Evolutionary conservation across 2,329 filamentous ascomycete species (phyloP), one percentile per base, ranked within the genome.

Genomic region (Pseudogymnoascus sp.): DNA sequence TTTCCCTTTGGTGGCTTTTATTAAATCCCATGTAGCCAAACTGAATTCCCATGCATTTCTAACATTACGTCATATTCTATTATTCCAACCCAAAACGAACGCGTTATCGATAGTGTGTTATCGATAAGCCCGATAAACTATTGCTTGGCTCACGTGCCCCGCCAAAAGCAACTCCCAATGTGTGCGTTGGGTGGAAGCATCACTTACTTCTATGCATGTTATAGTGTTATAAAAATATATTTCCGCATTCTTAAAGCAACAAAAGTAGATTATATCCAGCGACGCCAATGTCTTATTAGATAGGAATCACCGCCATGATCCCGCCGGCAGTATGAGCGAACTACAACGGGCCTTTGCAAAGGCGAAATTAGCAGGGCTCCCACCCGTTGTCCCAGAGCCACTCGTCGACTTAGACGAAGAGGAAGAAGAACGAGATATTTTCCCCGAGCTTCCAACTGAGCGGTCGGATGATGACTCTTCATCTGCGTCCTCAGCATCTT

Each of bases 271-370:
- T 12, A 33, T 33, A 55, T 19, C 22, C 9, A 19, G 28, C 28
- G 8, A n/a, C 2, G n/a, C 14, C 8, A 19, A 52, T 52, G 49
- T 33, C 49, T 33, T 22, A 55, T 33, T 55, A 55, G 28, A 55
- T 55, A 55, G n/a, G n/a, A 11, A 22, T 33, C 8, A 35, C 41
- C 49, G 28, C 61, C 55, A 60, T 60, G 36, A 55, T 39, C 61
- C 28, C 45, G 30, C 36, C 36, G 3, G 38, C 71, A 75, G 60
- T 65, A 95, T 95, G 91, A 93, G 90, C 73, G 87, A 92, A 69
- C 82, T 93, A 64, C 90, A 92, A 74, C 87, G 86, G 74, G 82
- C 86, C 63, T 93, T 91, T 79, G 88, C 87, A 65, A 91, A 89
- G 77, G 81, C 88, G 62, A 91, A 90, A 76, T 80, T 93, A 66